A percentile compares a stretch with the other conserved stretches of the same genome.
These are phyloP conservation scores for Vaccinium myrtillus DNA, from an alignment of 148 eudicot species.

Conservation along the genomic window DNA sequence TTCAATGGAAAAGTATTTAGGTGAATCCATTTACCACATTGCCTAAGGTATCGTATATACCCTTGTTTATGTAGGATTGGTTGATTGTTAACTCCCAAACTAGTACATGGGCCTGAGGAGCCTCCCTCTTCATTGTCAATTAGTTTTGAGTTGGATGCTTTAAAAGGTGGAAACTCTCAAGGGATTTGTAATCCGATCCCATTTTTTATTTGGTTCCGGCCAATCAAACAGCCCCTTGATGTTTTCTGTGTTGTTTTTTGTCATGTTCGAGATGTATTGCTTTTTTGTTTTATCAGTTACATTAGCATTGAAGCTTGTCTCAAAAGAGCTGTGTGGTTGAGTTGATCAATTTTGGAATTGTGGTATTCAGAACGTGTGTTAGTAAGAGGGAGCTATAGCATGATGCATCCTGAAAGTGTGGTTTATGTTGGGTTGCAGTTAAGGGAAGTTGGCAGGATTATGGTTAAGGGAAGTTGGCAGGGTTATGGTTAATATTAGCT, in stretches of 20 bases:
- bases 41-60: not conserved
- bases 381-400: not conserved
- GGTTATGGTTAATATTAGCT: not conserved
- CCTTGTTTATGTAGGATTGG: not conserved
- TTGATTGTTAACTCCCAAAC: not conserved
- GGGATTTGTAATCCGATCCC: not conserved
- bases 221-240: not conserved
- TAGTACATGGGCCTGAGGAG: not conserved
- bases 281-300: not conserved
- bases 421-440: not conserved
- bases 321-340: not conserved
- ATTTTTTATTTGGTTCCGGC: not conserved
- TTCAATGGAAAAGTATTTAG: not conserved
- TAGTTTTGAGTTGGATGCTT: not conserved
- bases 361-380: not conserved
- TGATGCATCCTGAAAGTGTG: not conserved
- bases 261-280: not conserved
- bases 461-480: conserved; percentile 4
- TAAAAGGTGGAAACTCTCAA: not conserved
- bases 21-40: not conserved
- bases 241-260: not conserved
- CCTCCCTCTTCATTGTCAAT: not conserved
- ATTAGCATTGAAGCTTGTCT: not conserved
- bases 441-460: not conserved
- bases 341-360: not conserved